Base-by-base conservation (phyloP, 306 rosid genomes). In the Rosa persica region DNA sequence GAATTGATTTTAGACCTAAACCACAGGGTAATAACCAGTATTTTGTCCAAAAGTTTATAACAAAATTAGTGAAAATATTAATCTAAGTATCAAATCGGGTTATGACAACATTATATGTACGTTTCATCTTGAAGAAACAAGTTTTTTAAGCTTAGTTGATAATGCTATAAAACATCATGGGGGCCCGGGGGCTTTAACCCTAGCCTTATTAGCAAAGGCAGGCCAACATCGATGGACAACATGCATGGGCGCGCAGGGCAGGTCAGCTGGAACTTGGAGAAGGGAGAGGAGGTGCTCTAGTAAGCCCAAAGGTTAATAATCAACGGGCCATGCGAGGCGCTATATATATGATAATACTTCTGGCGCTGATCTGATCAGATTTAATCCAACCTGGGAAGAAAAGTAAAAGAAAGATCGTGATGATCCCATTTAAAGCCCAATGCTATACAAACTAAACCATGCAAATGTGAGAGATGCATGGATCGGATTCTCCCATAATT, bases 271-370 rank as follows among this genome's bases (percentile, higher is more conserved):
- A 57, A 22, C 15, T 2, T 22, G 30, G 13, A 20, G 27, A 55
- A 8, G 25, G 62, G 22, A 34, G 12, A 13, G 22, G 22, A 12
- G 48, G 12, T 16, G 22, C 74, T 46, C 23, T n/a, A 25, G 12
- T 16, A 72, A 27, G 30, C 75, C 61, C 75, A 71, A 71, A 17
- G 43, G 75, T 48, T 19, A 5, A 17, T 71, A 52, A 6, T 46
- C 40, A 15, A 11, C 8, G 74, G 47, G 36, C 52, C 60, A 44
- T 43, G 22, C 8, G 71, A 15, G 48, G 57, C 8, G 17, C 57
- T 1, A 51, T 17, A 51, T 19, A 47, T 51, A 17, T 43, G 12
- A 43, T 4, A 42, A 42, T 8, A 42, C 44, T 42, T 43, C 8
- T 5, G 67, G 46, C 40, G 12, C 51, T 46, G 49, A 11, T 42